Evolutionary conservation across 257 asterid species (phyloP).

Genomic region (Nicotiana tabacum): DNA sequence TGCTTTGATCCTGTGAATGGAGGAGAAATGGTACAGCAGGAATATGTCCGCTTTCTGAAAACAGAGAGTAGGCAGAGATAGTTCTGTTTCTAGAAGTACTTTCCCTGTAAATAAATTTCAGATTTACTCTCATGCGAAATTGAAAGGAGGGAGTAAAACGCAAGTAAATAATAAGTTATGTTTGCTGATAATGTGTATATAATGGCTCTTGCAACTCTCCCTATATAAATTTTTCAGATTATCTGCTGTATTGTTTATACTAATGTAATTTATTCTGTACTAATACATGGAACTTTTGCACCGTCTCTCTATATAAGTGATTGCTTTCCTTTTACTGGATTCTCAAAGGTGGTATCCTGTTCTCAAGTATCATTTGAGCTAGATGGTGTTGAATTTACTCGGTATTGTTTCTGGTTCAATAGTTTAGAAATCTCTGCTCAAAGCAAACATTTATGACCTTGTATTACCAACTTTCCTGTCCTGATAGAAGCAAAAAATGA

Average conservation of each 20-base stretch:
- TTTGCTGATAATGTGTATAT: not conserved
- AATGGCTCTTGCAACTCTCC: not conserved
- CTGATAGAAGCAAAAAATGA: not conserved
- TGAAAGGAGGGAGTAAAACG: not conserved
- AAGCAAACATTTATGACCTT: not conserved
- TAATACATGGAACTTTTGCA: not conserved
- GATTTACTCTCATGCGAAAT: not conserved
- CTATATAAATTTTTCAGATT: not conserved
- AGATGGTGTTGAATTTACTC: not conserved
- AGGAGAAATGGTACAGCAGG: constrained; percentile 82
- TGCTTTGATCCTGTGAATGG: constrained; percentile 80
- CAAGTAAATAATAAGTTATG: not conserved
- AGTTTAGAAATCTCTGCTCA: not conserved
- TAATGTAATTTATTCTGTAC: not conserved
- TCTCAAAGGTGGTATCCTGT: not conserved
- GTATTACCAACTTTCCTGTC: not conserved
- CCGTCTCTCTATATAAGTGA: not conserved
- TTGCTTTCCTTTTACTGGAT: not conserved
- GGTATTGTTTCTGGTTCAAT: not conserved
- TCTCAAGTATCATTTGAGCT: not conserved
- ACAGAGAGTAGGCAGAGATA: constrained; percentile 47
- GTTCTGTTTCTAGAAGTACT: constrained; percentile 1
- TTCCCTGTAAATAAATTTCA: not conserved
- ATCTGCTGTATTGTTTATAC: not conserved
- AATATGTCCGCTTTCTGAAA: constrained; percentile 59